phyloP scores from a whole-genome alignment of 805 yeast genomes.

The Cyberlindnera misumaiensis region DNA sequence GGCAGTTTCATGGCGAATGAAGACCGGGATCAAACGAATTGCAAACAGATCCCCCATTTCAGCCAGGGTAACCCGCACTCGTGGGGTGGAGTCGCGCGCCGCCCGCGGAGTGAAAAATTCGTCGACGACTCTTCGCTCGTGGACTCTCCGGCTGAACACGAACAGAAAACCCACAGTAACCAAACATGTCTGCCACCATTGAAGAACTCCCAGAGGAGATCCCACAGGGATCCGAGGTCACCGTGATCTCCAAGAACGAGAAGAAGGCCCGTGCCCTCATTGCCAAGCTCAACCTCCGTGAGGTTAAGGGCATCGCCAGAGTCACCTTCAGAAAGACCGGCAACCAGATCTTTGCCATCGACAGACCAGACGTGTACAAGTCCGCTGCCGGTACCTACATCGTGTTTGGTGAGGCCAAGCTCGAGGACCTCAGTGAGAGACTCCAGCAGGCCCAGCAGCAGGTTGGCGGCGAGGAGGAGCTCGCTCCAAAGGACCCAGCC shows the following conservation, averaged over 20 bases:
- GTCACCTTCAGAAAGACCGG: slow-evolving; percentile 94
- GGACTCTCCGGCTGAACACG: neutral
- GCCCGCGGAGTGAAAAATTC: slow-evolving; percentile 6
- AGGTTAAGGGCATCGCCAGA: slow-evolving; percentile 86
- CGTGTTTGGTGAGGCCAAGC: slow-evolving; percentile 97
- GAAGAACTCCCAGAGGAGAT: slow-evolving; percentile 26
- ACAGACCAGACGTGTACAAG: slow-evolving; percentile 91
- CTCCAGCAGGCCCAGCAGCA: slow-evolving; percentile 70
- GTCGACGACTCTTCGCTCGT: slow-evolving; percentile 1
- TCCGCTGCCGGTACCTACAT: slow-evolving; percentile 90
- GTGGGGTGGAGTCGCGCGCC: neutral
- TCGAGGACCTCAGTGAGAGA: slow-evolving; percentile 87
- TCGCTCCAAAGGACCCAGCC: slow-evolving; percentile 64
- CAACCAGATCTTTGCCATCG: slow-evolving; percentile 86
- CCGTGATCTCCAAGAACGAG: slow-evolving; percentile 82
- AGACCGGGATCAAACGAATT: too few relatives aligned
- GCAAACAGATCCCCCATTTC: too few relatives aligned
- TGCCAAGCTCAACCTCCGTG: slow-evolving; percentile 83
- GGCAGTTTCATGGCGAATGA: too few relatives aligned
- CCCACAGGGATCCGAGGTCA: slow-evolving; percentile 79
- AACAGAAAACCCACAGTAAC: neutral
- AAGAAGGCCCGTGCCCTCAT: slow-evolving; percentile 91
- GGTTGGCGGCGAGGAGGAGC: slow-evolving; percentile 37
- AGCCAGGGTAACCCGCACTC: too few relatives aligned
- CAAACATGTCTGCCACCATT: slow-evolving; percentile 10